Evolutionary conservation across 1,284 basidiomycete species (phyloP), one percentile per base, ranked within the genome.

Genomic region (Cyathus olla): DNA sequence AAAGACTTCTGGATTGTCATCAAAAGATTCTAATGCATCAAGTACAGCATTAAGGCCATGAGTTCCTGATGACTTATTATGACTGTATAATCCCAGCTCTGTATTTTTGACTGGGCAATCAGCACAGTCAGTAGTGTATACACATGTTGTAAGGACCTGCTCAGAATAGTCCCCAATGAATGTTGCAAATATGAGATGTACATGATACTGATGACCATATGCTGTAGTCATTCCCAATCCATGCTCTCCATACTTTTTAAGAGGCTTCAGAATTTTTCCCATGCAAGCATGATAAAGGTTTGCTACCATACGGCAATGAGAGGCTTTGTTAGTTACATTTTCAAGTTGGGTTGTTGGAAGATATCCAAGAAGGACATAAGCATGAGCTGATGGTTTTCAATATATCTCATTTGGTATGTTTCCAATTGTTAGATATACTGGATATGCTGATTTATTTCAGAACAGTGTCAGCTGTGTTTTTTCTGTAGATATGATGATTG

Each of bases 381-480:
- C 78, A 2, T 63, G 72, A 1, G 60, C 58, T 0, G 77, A 80
- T 1, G 80, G 76, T 56, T 80, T 78, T 2, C 73, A 64, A 4
- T 75, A 68, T 3, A 82, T 76, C 10, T 76, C 73, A 52, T 84
- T 83, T 1, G 81, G 79, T 10, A 85, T 67, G 59, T 83, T 83
- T 2, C 83, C 80, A 46, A 85, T 79, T 0, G 79, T 83, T 17
- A 85, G 57, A 55, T 83, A 83, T 0, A 84, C 67, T 0, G 80
- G 80, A 61, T 82, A 83, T 1, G 78, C 80, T 9, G 68, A 63
- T 60, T 82, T 83, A 59, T 77, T 77, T 2, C 74, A 52, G 57
- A 82, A 83, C 15, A 70, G 26, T 0, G 76, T 78, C 1, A 80
- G 51, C 50, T 77, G 74, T 0, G 76, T 80, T 62, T 82, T 82